Evolutionary conservation across 176 grass and related monocot genomes (phyloP).

Genomic region (Carex kokanica): DNA sequence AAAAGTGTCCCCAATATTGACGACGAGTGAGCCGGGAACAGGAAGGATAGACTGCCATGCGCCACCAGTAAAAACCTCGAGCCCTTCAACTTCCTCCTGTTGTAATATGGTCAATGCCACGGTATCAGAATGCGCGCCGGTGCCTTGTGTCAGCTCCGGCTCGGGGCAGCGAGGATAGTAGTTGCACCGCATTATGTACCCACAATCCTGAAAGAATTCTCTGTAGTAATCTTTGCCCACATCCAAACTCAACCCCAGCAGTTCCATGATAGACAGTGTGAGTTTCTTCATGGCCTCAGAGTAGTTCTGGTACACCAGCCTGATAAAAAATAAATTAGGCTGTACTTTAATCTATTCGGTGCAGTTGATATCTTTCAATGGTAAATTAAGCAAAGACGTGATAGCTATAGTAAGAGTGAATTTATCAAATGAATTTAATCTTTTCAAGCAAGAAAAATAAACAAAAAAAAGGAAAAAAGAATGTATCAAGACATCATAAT

Average conservation of each 20-base stretch:
- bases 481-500: no score
- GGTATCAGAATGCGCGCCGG: constrained; percentile 75
- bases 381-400: not conserved
- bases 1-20: constrained; percentile 89
- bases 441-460: no score
- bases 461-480: no score
- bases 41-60: constrained; percentile 52
- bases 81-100: constrained; percentile 61
- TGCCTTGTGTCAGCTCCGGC: constrained; percentile 71
- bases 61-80: constrained; percentile 56
- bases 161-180: constrained; percentile 79
- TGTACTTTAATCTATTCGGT: not conserved
- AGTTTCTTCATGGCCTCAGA: constrained; percentile 51
- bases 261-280: constrained; percentile 58
- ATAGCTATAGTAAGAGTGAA: no score
- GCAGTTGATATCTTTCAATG: not conserved
- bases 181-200: constrained; percentile 79
- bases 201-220: constrained; percentile 62
- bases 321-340: constrained; percentile 16
- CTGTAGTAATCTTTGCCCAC: constrained; percentile 41
- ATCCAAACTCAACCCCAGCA: constrained; percentile 67
- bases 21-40: constrained; percentile 41
- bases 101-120: constrained; percentile 64
- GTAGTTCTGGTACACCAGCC: constrained; percentile 59
- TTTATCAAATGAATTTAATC: no score